A percentile compares a stretch with the other conserved stretches of the same genome.
These are phyloP conservation scores for Botrytis paeoniae DNA, from an alignment of 2,329 filamentous ascomycete genomes.

Conservation along the genomic window DNA sequence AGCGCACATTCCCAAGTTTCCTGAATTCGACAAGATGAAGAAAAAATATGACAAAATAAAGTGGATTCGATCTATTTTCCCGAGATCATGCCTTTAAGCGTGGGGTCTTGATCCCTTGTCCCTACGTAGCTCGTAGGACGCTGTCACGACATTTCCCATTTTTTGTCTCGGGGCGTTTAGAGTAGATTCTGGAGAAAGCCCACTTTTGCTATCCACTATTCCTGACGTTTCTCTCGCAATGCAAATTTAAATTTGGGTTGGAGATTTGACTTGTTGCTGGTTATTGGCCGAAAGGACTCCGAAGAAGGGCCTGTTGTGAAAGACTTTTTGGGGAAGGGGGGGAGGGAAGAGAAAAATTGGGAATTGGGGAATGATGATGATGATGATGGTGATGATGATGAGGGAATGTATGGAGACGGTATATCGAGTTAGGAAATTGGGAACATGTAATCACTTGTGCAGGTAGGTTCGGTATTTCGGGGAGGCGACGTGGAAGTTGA, in stretches of 20 bases:
- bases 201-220: slow-evolving; percentile 7
- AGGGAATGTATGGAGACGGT: not conserved
- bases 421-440: not conserved
- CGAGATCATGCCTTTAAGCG: slow-evolving; percentile 11
- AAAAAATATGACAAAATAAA: not conserved
- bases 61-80: slow-evolving; percentile 7
- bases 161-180: slow-evolving; percentile 4
- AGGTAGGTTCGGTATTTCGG: not conserved
- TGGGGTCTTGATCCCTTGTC: not conserved
- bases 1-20: not conserved
- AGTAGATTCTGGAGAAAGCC: slow-evolving; percentile 15
- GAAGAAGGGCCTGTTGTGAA: slow-evolving; percentile 18
- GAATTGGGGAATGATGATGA: not conserved
- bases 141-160: slow-evolving; percentile 9
- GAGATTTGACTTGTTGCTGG: not conserved
- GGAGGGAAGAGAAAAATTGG: not conserved
- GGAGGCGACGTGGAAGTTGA: not conserved
- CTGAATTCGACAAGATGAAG: not conserved
- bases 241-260: slow-evolving; percentile 11
- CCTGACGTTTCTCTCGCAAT: slow-evolving; percentile 9
- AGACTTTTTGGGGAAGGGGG: not conserved
- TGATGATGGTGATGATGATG: not conserved
- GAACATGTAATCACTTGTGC: not conserved
- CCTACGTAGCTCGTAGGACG: not conserved
- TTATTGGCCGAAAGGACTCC: slow-evolving; percentile 16